These are phyloP conservation scores for Heritiera fomes DNA, from an alignment of 345 rosid species.

Conservation along the genomic window DNA sequence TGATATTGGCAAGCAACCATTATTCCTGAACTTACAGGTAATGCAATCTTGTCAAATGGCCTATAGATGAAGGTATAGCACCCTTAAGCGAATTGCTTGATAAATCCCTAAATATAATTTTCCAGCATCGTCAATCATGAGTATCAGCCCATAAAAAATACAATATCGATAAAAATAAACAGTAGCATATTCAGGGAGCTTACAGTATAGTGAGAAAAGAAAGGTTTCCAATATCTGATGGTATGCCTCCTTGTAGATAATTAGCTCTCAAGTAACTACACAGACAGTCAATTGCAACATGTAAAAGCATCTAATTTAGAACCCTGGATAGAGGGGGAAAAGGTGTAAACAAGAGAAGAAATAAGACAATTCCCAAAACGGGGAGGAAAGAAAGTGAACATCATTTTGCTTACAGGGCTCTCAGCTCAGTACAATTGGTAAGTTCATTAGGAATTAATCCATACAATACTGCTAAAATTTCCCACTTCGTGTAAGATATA, in stretches of 20 bases:
- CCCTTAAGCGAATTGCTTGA: slow-evolving; percentile 91
- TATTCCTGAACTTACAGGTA: slow-evolving; percentile 56
- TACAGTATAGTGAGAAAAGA: slow-evolving; percentile 76
- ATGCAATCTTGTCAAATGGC: slow-evolving; percentile 61
- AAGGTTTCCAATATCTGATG: slow-evolving; percentile 78
- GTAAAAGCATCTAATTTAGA: slow-evolving; percentile 1
- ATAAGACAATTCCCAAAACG: neutral
- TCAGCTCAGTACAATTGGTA: slow-evolving; percentile 70
- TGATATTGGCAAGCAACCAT: neutral
- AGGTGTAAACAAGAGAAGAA: neutral
- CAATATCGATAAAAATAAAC: neutral
- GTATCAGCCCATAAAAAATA: neutral
- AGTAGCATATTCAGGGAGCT: slow-evolving; percentile 23
- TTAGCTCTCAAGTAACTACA: slow-evolving; percentile 84
- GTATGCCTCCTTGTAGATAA: slow-evolving; percentile 91
- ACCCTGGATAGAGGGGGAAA: neutral
- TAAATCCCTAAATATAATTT: slow-evolving; percentile 61
- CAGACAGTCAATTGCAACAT: slow-evolving; percentile 16
- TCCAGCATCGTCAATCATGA: slow-evolving; percentile 3
- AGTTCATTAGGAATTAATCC: slow-evolving; percentile 84
- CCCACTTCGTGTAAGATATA: too few species aligned
- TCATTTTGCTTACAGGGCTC: slow-evolving; percentile 74
- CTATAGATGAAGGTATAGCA: slow-evolving; percentile 81
- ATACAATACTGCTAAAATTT: too few species aligned
- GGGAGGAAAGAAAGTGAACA: neutral